Evolutionary conservation across 768 basidiomycete species (phyloP), one percentile per base, ranked within the genome.

Genomic region (Sarcomyxa edulis): DNA sequence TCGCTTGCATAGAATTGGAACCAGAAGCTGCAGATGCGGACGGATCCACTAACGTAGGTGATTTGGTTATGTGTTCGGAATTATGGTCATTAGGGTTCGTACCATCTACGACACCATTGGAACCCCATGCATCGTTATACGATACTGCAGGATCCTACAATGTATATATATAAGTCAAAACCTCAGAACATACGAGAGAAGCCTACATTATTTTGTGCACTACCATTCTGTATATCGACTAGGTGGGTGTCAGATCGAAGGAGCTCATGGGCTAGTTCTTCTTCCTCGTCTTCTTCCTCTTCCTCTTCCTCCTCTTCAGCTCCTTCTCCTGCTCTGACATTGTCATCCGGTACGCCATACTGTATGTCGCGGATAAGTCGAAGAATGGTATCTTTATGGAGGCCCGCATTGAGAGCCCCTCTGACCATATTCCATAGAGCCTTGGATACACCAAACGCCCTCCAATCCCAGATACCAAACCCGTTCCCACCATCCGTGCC

Each of bases 351-450:
- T 11, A 70, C 62, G 0, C 78, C 77, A 23, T 67, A 61, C 52
- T 83, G 79, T 9, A 85, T 74, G 2, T 72, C 68, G 24, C 63
- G 60, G 16, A 87, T 66, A 33, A 89, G 53, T 38, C 71, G 64
- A 21, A 84, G 49, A 27, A 85, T 78, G 2, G 70, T 68, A 4
- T 81, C 80, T 56, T 73, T 83, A 47, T 68, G 56, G 52, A 87
- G 51, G 2, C 84, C 83, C 1, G 68, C 62, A 21, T 66, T 65
- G 50, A 89, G 51, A 26, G 67, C 71, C 0, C 76, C 79, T 30
- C 71, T 64, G 4, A 84, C 82, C 59, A 88, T 68, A 51, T 84
- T 83, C 85, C 84, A 88, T 33, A 89, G 58, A 15, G 74, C 66
- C 38, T 68, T 65, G 5, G 81, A 83, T 12, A 88, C 83, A 3